These are phyloP conservation scores for Naganishia kalamii DNA, from an alignment of 768 basidiomycete species.

Conservation along the genomic window DNA sequence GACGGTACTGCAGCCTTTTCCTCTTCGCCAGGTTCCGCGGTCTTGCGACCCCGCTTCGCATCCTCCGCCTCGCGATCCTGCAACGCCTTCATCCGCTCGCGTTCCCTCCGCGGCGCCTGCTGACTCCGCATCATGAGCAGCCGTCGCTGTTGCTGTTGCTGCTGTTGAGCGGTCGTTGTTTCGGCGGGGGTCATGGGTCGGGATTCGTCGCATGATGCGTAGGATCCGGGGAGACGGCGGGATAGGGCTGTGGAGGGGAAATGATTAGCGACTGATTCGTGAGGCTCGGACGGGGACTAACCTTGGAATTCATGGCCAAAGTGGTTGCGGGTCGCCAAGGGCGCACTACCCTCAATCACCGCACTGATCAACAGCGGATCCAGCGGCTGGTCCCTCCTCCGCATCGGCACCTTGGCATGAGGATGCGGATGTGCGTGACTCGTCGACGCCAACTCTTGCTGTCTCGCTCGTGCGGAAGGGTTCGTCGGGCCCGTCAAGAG, in stretches of 20 bases:
- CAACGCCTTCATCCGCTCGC: slow-evolving; percentile 27
- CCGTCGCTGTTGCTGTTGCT: slow-evolving; percentile 10
- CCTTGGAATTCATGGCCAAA: slow-evolving; percentile 37
- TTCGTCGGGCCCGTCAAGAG: slow-evolving; percentile 13
- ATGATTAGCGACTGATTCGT: background rate
- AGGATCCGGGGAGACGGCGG: slow-evolving; percentile 32
- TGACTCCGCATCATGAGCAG: slow-evolving; percentile 29
- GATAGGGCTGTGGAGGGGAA: background rate
- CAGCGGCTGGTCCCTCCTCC: slow-evolving; percentile 35
- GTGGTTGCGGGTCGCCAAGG: slow-evolving; percentile 40
- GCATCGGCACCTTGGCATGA: slow-evolving; percentile 12
- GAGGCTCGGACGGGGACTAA: background rate
- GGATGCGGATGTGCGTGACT: background rate
- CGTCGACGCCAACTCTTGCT: background rate
- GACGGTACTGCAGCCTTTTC: background rate
- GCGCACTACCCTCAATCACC: slow-evolving; percentile 42
- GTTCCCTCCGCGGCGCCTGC: slow-evolving; percentile 41
- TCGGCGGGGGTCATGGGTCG: slow-evolving; percentile 28
- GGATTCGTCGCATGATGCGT: slow-evolving; percentile 41
- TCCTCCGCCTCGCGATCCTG: background rate
- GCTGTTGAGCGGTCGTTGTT: background rate
- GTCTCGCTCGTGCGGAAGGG: slow-evolving; percentile 6
- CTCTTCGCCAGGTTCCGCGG: background rate
- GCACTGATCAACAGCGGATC: slow-evolving; percentile 43
- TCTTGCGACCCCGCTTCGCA: background rate